Conservation (phyloP, 2,329 filamentous ascomycete species). For the Clonostachys sp. region DNA sequence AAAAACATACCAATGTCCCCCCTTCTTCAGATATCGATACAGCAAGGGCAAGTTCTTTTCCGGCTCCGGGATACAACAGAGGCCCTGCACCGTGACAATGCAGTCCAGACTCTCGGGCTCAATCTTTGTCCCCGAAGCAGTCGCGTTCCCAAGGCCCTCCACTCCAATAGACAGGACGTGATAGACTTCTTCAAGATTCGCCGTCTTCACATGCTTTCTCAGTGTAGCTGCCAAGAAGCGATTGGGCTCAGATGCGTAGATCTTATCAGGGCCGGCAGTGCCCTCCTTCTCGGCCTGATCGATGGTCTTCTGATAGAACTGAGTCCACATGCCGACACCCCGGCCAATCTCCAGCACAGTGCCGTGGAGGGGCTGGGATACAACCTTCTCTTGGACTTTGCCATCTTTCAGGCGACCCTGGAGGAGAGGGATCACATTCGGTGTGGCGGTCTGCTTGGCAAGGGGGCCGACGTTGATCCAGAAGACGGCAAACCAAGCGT, state of each 20-base stretch:
- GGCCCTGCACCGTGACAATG: slow-evolving; percentile 56
- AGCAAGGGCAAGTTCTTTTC: slow-evolving; percentile 48
- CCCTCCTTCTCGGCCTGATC: background rate
- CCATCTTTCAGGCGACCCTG: slow-evolving; percentile 39
- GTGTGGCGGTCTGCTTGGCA: slow-evolving; percentile 35
- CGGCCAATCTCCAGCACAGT: slow-evolving; percentile 59
- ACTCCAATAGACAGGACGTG: slow-evolving; percentile 60
- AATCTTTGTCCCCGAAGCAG: slow-evolving; percentile 21
- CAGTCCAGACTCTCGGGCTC: slow-evolving; percentile 48
- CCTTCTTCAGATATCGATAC: slow-evolving; percentile 54
- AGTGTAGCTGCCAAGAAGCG: slow-evolving; percentile 43
- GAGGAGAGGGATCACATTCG: slow-evolving; percentile 47
- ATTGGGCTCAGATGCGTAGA: slow-evolving; percentile 66
- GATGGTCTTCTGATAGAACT: slow-evolving; percentile 35
- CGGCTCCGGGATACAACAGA: slow-evolving; percentile 61
- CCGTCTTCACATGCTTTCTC: slow-evolving; percentile 35
- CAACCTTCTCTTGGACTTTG: slow-evolving; percentile 19
- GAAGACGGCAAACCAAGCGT: slow-evolving; percentile 57
- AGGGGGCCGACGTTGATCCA: slow-evolving; percentile 51
- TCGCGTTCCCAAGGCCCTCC: slow-evolving; percentile 41
- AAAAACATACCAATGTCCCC: slow-evolving; percentile 58
- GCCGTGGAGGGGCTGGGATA: slow-evolving; percentile 35
- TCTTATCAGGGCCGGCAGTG: slow-evolving; percentile 8
- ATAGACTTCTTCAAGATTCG: slow-evolving; percentile 52
- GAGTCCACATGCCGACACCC: slow-evolving; percentile 56